Conservation (phyloP, 129 eudicot genomes). For the Flaveria sonorensis region DNA sequence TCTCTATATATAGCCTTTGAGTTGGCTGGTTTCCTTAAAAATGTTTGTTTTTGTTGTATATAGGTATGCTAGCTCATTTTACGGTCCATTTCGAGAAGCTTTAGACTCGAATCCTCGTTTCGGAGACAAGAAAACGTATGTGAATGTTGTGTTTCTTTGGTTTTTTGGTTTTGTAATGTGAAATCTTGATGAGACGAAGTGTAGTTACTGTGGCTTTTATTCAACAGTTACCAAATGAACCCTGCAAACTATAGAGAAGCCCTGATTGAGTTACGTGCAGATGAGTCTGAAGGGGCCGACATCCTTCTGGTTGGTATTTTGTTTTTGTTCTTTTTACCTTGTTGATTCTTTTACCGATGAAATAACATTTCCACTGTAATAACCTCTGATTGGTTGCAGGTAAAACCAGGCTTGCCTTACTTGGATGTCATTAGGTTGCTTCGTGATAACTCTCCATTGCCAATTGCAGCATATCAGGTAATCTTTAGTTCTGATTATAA, state of each 20-base stretch:
- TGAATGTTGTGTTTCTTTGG: slow-evolving; percentile 13
- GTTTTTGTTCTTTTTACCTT: not conserved
- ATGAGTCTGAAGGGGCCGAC: slow-evolving; percentile 99
- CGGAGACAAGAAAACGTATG: slow-evolving; percentile 98
- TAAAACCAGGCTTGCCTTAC: slow-evolving; percentile 94
- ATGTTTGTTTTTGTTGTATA: slow-evolving; percentile 26
- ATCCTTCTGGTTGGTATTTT: slow-evolving; percentile 73
- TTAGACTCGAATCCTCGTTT: slow-evolving; percentile 97
- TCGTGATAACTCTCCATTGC: slow-evolving; percentile 87
- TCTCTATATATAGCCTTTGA: not conserved
- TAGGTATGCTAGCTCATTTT: slow-evolving; percentile 97
- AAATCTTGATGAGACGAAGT: slow-evolving; percentile 12
- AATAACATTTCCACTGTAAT: not conserved
- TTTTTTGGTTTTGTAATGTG: not conserved
- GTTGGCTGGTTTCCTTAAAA: slow-evolving; percentile 16
- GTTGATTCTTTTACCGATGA: not conserved
- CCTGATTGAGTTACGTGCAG: slow-evolving; percentile 70
- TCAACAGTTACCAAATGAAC: slow-evolving; percentile 92
- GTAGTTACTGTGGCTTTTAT: slow-evolving; percentile 8
- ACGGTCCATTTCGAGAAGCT: slow-evolving; percentile 99
- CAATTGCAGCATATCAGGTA: slow-evolving; percentile 99
- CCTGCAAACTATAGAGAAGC: slow-evolving; percentile 98
- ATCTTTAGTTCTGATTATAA: not conserved
- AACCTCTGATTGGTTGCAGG: slow-evolving; percentile 44
- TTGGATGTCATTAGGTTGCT: slow-evolving; percentile 87